phyloP scores from a whole-genome alignment of 805 yeast species.

The Schwanniomyces pseudopolymorphus region DNA sequence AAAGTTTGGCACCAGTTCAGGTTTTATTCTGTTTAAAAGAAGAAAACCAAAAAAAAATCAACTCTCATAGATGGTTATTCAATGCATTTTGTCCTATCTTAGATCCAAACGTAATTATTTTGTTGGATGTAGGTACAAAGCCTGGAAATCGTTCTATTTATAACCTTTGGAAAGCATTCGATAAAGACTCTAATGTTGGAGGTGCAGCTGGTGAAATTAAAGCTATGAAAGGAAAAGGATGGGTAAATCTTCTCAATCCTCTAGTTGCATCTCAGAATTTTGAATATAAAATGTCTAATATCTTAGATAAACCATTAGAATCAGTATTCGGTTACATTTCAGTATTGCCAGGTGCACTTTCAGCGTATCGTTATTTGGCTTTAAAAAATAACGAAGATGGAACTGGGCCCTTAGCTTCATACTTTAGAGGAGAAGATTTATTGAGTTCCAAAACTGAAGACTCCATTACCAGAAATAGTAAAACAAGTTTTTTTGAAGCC shows the following conservation, averaged over 20 bases:
- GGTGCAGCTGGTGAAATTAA: conserved; percentile 99
- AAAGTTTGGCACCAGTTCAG: conserved; percentile 93
- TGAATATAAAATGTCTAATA: conserved; percentile 96
- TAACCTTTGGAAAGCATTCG: conserved; percentile 97
- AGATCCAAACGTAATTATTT: conserved; percentile 85
- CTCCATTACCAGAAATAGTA: conserved; percentile 26
- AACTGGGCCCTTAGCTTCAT: conserved; percentile 85
- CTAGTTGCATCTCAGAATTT: conserved; percentile 95
- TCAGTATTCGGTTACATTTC: conserved; percentile 90
- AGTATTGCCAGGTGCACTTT: conserved; percentile 93
- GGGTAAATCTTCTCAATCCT: conserved; percentile 81
- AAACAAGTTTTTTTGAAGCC: conserved; percentile 85
- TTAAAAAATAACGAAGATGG: conserved; percentile 83
- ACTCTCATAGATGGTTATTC: conserved; percentile 97
- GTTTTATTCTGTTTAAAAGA: conserved; percentile 90
- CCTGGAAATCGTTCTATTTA: conserved; percentile 88
- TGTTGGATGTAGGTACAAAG: conserved; percentile 96
- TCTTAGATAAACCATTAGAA: conserved; percentile 91
- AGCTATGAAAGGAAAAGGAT: conserved; percentile 89
- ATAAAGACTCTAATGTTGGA: conserved; percentile 92
- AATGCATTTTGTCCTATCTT: conserved; percentile 91
- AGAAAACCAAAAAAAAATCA: conserved; percentile 86
- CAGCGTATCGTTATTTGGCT: conserved; percentile 91
- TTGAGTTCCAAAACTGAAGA: conserved; percentile 24
- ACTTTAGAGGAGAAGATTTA: conserved; percentile 81